Evolutionary conservation across 345 rosid genomes (phyloP).

Genomic region (Acer yangbiense): DNA sequence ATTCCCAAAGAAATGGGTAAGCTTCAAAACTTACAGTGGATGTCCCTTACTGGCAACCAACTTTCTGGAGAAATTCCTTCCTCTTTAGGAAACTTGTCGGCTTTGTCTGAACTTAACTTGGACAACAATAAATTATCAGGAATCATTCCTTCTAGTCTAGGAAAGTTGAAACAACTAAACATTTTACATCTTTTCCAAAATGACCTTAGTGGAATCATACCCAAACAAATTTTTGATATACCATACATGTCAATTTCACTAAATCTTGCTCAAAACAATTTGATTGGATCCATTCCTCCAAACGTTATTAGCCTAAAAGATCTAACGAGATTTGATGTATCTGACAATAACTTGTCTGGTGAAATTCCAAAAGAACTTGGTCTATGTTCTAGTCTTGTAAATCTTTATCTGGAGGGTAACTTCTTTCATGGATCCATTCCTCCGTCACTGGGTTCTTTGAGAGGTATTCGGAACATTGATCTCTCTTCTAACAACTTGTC

Average conservation of each 20-base stretch:
- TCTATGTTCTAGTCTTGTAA: slow-evolving; percentile 9
- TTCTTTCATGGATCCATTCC: slow-evolving; percentile 21
- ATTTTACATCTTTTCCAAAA: slow-evolving; percentile 22
- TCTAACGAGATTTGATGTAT: slow-evolving; percentile 16
- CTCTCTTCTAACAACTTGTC: slow-evolving; percentile 1
- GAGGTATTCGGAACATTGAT: background rate
- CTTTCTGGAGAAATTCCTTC: slow-evolving; percentile 16
- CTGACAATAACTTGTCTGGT: background rate
- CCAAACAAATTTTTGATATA: slow-evolving; percentile 16
- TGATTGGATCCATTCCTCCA: slow-evolving; percentile 13
- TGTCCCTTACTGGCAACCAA: background rate
- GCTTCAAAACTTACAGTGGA: background rate
- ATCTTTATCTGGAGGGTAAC: background rate
- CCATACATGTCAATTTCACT: slow-evolving; percentile 20
- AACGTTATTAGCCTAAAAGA: slow-evolving; percentile 19
- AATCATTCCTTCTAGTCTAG: slow-evolving; percentile 25
- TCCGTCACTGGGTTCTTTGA: background rate
- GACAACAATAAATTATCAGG: slow-evolving; percentile 19
- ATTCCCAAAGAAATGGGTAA: slow-evolving; percentile 17
- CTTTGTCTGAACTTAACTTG: slow-evolving; percentile 1
- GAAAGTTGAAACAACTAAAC: slow-evolving; percentile 12
- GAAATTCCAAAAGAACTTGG: slow-evolving; percentile 16
- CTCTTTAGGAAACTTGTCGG: slow-evolving; percentile 19
- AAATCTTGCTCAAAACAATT: slow-evolving; percentile 22
- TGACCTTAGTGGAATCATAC: slow-evolving; percentile 27